Evolutionary conservation across 306 rosid genomes (phyloP), one percentile per base, ranked within the genome.

Genomic region (Delonix regia): DNA sequence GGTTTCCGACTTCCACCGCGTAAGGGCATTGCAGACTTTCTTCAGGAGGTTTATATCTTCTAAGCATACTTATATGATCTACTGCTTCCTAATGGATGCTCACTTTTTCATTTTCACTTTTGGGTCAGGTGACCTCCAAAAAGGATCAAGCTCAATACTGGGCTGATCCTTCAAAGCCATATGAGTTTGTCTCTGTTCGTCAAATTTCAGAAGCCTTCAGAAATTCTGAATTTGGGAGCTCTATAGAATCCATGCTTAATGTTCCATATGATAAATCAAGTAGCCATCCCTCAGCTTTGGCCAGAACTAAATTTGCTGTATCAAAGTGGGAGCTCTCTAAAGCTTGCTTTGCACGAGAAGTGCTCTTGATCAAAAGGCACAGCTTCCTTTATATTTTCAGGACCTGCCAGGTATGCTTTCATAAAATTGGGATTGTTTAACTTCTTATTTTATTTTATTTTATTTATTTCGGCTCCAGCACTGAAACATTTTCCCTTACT

Each of bases 111-210:
- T 47, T 76, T 65, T 55, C 52, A 6, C 63, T 48, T 9, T 64
- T n/a, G 59, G 56, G 62, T 51, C 87, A 94, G 98, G 97, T 94
- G 42, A 92, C 98, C 3, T 94, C 98, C 75, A 86, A 65, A 76
- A 94, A 91, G 84, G 98, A 94, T 55, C 98, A 94, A 87, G 90
- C 90, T 63, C 98, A 92, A 83, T 94, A 94, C 81, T 89, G 98
- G 98, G 90, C 89, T 56, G 86, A 90, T 89, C 75, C 84, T 72
- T 84, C 94, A 22, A 92, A 81, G 80, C 92, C 94, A 12, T 92
- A 94, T 44, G 71, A 30, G 30, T 94, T 67, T 76, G n/a, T 89
- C 71, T 59, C 97, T 10, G 93, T 83, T 41, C 49, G 84, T 45
- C 86, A 94, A 80, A 84, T 94, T 21, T 90, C 90, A 44, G 87